A percentile compares a stretch with the other conserved stretches of the same genome.
phyloP scores from a whole-genome alignment of 768 basidiomycete species.

The Boletus subparvulus region DNA sequence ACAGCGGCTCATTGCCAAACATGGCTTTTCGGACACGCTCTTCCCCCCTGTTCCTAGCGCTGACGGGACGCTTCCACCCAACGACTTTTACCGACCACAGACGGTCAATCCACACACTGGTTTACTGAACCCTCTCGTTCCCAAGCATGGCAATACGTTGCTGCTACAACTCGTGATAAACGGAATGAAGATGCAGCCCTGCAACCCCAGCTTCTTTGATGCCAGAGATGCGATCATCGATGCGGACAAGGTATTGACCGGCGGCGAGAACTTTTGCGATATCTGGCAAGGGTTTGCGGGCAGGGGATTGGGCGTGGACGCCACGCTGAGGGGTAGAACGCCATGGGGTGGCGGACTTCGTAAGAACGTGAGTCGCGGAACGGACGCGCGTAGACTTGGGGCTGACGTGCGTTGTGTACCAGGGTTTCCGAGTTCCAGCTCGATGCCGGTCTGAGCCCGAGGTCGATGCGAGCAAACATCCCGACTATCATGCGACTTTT shows the following conservation, averaged over 20 bases:
- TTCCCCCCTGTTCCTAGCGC: conserved; percentile 74
- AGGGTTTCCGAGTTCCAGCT: conserved; percentile 42
- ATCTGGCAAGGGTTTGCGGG: conserved; percentile 82
- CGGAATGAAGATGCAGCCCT: conserved; percentile 94
- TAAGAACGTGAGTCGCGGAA: conserved; percentile 45
- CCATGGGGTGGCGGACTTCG: conserved; percentile 91
- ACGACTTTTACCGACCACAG: conserved; percentile 65
- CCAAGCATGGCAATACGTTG: conserved; percentile 90
- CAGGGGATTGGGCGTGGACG: conserved; percentile 78
- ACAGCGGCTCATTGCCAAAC: conserved; percentile 71
- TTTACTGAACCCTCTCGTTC: conserved; percentile 52
- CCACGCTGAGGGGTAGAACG: conserved; percentile 67
- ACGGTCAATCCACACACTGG: conserved; percentile 31
- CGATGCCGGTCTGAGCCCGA: conserved; percentile 31
- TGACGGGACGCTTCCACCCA: conserved; percentile 61
- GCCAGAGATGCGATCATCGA: conserved; percentile 90
- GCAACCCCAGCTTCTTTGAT: conserved; percentile 86
- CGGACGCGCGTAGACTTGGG: not conserved
- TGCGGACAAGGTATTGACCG: conserved; percentile 83
- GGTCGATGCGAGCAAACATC: too few relatives aligned
- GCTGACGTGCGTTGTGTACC: not conserved
- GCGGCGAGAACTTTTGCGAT: conserved; percentile 85
- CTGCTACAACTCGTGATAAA: conserved; percentile 79
- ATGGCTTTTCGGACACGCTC: conserved; percentile 74
- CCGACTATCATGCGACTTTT: conserved; percentile 22